Evolutionary conservation across 2,329 filamentous ascomycete species (phyloP), one percentile per base, ranked within the genome.

Genomic region (Talaromyces sp.): DNA sequence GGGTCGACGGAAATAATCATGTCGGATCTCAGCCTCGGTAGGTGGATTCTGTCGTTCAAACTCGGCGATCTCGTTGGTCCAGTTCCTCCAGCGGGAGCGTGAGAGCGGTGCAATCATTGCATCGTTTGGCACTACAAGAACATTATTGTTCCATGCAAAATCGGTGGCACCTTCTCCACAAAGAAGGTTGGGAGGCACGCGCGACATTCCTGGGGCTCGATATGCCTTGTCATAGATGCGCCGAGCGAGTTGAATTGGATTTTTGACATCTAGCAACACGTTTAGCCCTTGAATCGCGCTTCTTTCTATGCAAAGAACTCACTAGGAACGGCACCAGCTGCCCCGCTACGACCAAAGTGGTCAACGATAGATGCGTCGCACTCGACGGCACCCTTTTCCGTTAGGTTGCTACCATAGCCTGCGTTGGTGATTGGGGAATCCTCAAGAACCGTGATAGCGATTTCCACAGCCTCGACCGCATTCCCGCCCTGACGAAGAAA

Each of bases 371-470:
- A 92, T 50, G 94, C 94, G 77, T 99, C 94, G 63, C 92, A 95
- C 71, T 99, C 94, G 11, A 97, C 94, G 1, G 86, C 84, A 1
- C 94, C 94, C 62, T 97, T 88, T 57, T 96, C 89, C 40, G 90
- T 87, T 20, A 99, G 78, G 65, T 99, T 99, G 74, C 94, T 99
- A 42, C 95, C 94, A 69, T 89, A 97, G 0, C 94, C 94, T 33
- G 93, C 90, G 70, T 99, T 99, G 32, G 95, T 99, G 61, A 99
- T 95, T 65, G 97, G 91, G 52, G 89, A 87, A 69, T 99, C 90
- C 74, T 99, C 94, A 16, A 99, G 84, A 17, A 90, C 80, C 62
- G 88, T 90, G 65, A 99, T 86, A 27, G 94, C 91, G 46, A 89
- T 87, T 72, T 97, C 94, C 19, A 97, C 88, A 14, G 92, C 94